These are phyloP conservation scores for Geranium rotundifolium DNA, from an alignment of 345 rosid species.

Conservation along the genomic window DNA sequence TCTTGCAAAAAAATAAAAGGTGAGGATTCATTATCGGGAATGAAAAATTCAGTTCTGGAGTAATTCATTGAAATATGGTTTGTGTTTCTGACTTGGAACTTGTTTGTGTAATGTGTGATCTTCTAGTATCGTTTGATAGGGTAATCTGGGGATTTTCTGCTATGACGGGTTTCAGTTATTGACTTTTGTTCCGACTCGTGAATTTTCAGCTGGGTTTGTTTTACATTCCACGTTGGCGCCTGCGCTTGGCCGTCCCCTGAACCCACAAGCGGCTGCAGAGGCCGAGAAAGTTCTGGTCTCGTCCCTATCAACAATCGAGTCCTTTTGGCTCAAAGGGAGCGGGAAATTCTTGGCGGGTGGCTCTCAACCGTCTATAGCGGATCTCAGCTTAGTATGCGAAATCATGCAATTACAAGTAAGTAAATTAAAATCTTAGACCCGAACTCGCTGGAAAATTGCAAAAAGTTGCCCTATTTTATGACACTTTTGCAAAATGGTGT, in stretches of 20 bases:
- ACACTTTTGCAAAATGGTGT: no score
- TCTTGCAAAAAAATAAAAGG: no score
- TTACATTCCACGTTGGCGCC: conserved; percentile 40
- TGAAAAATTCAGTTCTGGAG: no score
- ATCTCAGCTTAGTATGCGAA: conserved; percentile 77
- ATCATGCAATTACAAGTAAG: conserved; percentile 27
- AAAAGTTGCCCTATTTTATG: no score
- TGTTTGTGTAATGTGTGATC: no score
- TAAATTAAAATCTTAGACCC: not conserved
- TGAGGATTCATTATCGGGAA: no score
- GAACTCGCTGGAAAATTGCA: not conserved
- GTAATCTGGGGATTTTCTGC: not conserved
- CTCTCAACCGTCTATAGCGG: conserved; percentile 79
- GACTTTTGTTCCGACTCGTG: not conserved
- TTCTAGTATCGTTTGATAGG: no score
- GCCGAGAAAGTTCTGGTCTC: conserved; percentile 43
- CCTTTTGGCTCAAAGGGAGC: conserved; percentile 69
- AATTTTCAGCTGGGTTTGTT: conserved; percentile 38
- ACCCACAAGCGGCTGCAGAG: conserved; percentile 53
- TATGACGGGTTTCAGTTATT: not conserved
- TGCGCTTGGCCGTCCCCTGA: conserved; percentile 37
- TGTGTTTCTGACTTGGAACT: no score
- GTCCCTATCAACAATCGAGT: conserved; percentile 51
- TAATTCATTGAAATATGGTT: no score
- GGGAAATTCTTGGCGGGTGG: conserved; percentile 58